These are phyloP conservation scores for Botrytis elliptica DNA, from an alignment of 2,329 filamentous ascomycete species.

Conservation along the genomic window DNA sequence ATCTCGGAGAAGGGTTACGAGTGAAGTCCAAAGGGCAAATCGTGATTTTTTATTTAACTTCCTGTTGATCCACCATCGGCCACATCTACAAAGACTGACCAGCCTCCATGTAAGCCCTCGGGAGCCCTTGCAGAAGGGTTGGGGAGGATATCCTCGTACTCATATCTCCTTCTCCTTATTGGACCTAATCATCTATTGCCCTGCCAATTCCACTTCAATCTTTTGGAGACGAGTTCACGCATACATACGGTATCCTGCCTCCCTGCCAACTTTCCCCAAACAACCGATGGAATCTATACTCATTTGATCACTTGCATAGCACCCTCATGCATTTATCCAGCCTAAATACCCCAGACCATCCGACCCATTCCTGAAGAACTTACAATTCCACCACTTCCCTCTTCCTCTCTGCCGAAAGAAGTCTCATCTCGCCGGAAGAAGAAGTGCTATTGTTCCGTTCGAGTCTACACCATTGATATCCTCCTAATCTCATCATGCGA, in stretches of 20 bases:
- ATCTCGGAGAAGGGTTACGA: conserved; percentile 3
- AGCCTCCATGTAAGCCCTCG: conserved; percentile 18
- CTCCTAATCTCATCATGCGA: conserved; percentile 17
- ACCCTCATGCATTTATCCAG: background rate
- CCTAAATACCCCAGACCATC: conserved; percentile 3
- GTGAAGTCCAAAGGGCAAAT: background rate
- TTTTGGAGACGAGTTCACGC: conserved; percentile 30
- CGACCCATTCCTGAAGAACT: background rate
- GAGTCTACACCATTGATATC: background rate
- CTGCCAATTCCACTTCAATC: conserved; percentile 15
- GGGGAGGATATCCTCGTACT: conserved; percentile 2
- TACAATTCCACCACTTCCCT: background rate
- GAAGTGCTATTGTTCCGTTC: background rate
- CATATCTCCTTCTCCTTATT: background rate
- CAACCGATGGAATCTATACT: conserved; percentile 13
- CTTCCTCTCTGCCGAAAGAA: background rate
- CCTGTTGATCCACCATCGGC: background rate
- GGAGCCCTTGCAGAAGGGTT: conserved; percentile 27
- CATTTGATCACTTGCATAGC: conserved; percentile 18
- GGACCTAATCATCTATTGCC: background rate
- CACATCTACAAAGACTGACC: background rate
- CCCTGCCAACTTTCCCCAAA: background rate
- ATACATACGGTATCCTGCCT: background rate
- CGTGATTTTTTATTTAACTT: background rate
- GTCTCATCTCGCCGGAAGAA: conserved; percentile 6